Conservation (phyloP, 2,329 filamentous ascomycete species). For the Xylariaceae sp. region DNA sequence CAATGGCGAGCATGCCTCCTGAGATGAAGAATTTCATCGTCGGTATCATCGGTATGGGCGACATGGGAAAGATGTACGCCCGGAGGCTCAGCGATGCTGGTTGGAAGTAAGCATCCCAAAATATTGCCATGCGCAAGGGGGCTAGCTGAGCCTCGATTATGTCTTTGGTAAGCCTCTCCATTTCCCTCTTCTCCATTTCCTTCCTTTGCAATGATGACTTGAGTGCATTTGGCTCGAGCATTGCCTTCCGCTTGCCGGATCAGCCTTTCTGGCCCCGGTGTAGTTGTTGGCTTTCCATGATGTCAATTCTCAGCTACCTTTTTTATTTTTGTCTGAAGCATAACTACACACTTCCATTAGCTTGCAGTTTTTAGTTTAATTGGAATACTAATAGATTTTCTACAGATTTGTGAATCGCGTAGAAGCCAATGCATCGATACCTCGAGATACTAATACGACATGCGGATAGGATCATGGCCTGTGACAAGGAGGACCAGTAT, state of each 20-base stretch:
- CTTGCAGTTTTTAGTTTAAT: not conserved
- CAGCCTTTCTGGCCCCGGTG: conserved; percentile 77
- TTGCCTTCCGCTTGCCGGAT: conserved; percentile 68
- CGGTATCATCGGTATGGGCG: conserved; percentile 98
- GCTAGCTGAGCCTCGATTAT: conserved; percentile 33
- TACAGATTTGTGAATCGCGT: conserved; percentile 15
- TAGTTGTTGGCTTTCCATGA: conserved; percentile 81
- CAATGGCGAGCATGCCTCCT: conserved; percentile 39
- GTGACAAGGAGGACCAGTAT: conserved; percentile 90
- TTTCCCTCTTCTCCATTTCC: conserved; percentile 17
- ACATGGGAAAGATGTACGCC: conserved; percentile 99
- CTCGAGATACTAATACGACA: conserved; percentile 32
- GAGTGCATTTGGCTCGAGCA: conserved; percentile 99
- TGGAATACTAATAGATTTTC: conserved; percentile 31
- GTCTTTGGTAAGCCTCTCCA: conserved; percentile 48
- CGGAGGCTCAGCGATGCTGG: conserved; percentile 85
- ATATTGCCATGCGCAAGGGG: not conserved
- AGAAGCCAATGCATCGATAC: not conserved
- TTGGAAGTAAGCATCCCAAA: conserved; percentile 79
- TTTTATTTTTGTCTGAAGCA: conserved; percentile 80
- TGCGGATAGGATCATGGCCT: conserved; percentile 82
- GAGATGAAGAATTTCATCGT: conserved; percentile 76
- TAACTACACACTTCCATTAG: conserved; percentile 21
- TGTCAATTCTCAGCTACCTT: conserved; percentile 99
- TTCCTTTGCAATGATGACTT: conserved; percentile 85